Percentiles rank a stretch among this genome's conserved stretches.
These are phyloP conservation scores for Cocos nucifera DNA, from an alignment of 176 grass and related monocot species.

Conservation along the genomic window DNA sequence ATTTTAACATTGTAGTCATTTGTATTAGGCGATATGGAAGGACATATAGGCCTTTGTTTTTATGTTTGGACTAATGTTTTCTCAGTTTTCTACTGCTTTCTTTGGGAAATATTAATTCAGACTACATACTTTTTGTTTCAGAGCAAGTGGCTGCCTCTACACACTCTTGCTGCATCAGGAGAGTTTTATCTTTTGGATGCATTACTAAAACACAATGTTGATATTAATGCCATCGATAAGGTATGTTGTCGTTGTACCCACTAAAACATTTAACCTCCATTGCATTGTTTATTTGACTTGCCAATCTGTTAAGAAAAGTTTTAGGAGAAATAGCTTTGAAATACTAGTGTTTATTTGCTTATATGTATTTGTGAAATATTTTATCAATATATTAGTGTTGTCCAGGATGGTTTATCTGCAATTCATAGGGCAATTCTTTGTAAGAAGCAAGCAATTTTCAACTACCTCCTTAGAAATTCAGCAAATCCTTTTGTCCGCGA, in stretches of 20 bases:
- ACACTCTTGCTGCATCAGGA: slow-evolving; percentile 77
- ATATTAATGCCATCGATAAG: slow-evolving; percentile 89
- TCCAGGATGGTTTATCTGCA: slow-evolving; percentile 65
- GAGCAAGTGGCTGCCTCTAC: slow-evolving; percentile 84
- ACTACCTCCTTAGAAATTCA: slow-evolving; percentile 89
- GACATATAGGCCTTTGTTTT: no score
- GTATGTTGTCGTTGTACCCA: slow-evolving; percentile 13
- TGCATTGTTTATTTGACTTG: no score
- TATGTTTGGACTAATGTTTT: not conserved
- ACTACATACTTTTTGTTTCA: slow-evolving; percentile 26
- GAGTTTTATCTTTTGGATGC: slow-evolving; percentile 84
- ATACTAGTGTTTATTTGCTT: no score
- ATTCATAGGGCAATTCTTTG: slow-evolving; percentile 87
- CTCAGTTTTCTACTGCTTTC: slow-evolving; percentile 4
- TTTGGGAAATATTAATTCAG: slow-evolving; percentile 2
- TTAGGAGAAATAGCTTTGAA: no score
- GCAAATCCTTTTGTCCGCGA: slow-evolving; percentile 82
- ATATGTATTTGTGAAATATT: no score
- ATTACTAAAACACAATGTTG: slow-evolving; percentile 57
- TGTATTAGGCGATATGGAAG: no score
- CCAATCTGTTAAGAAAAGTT: no score
- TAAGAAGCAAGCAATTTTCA: slow-evolving; percentile 85
- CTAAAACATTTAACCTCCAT: no score
- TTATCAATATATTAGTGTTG: not conserved
- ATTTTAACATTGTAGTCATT: no score